A percentile compares a stretch with the other conserved stretches of the same genome.
These are phyloP conservation scores for Funneliformis caledonium DNA, from an alignment of 371 early-diverging fungal species.

Conservation along the genomic window DNA sequence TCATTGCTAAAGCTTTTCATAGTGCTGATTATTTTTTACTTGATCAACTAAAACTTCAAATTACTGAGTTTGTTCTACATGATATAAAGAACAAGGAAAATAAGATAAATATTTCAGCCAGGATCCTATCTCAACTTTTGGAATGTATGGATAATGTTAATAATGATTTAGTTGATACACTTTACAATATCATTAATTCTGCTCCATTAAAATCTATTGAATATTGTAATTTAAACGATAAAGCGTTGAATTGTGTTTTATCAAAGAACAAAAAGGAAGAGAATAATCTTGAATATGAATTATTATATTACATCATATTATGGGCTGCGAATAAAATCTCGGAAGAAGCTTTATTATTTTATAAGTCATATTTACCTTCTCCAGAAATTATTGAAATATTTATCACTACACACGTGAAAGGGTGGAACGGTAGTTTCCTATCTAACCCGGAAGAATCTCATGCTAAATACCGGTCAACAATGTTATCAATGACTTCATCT, in stretches of 20 bases:
- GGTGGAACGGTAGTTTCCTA: neutral
- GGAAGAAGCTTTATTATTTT: neutral
- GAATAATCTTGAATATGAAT: conserved; percentile 19
- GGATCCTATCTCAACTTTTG: neutral
- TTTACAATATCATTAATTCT: neutral
- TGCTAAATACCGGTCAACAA: neutral
- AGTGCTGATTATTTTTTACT: conserved; percentile 29
- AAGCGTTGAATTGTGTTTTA: conserved; percentile 8
- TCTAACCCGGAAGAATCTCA: neutral
- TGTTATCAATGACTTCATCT: neutral
- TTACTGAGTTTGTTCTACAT: neutral
- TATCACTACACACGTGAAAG: neutral
- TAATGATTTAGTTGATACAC: neutral
- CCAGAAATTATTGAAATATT: neutral
- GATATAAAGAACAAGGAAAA: neutral
- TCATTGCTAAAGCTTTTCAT: neutral
- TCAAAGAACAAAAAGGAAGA: neutral
- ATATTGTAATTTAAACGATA: neutral
- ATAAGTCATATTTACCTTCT: conserved; percentile 4
- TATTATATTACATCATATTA: conserved; percentile 19
- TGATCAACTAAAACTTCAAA: neutral
- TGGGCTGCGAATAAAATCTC: conserved; percentile 20
- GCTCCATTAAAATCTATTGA: conserved; percentile 4
- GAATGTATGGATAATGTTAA: neutral
- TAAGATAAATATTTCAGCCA: neutral